Percentiles rank a stretch among this genome's conserved stretches.
These are phyloP conservation scores for Talaromyces rugulosus DNA, from an alignment of 2,329 filamentous ascomycete species.

Conservation along the genomic window DNA sequence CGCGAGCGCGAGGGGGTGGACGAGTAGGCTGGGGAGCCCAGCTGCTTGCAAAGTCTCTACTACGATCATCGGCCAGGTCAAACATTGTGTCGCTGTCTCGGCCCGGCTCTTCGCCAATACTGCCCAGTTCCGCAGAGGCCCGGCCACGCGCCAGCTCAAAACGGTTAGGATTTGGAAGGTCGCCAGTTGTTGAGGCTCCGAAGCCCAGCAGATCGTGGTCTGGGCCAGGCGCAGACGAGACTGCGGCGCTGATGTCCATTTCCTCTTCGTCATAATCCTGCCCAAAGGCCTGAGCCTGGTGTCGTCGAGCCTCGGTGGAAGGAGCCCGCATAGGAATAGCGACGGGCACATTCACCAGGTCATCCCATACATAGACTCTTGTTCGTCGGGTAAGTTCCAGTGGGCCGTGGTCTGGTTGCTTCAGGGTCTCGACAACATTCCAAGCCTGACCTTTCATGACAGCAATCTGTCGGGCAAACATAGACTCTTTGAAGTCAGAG, in stretches of 20 bases:
- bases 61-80: slow-evolving; percentile 26
- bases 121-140: slow-evolving; percentile 32
- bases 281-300: slow-evolving; percentile 51
- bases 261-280: slow-evolving; percentile 63
- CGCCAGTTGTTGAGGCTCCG: slow-evolving; percentile 45
- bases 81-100: slow-evolving; percentile 30
- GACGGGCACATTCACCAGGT: slow-evolving; percentile 91
- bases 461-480: slow-evolving; percentile 97
- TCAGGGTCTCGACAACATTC: slow-evolving; percentile 98
- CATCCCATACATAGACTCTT: slow-evolving; percentile 96
- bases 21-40: slow-evolving; percentile 35
- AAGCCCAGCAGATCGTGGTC: slow-evolving; percentile 67
- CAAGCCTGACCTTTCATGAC: slow-evolving; percentile 99
- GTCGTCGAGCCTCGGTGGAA: slow-evolving; percentile 76
- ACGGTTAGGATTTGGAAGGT: slow-evolving; percentile 69
- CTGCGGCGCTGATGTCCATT: slow-evolving; percentile 80
- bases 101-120: slow-evolving; percentile 25
- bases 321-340: slow-evolving; percentile 84
- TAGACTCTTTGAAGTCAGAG: slow-evolving; percentile 93
- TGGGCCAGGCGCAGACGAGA: slow-evolving; percentile 52
- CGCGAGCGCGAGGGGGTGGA: slow-evolving; percentile 14
- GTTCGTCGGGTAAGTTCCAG: slow-evolving; percentile 86
- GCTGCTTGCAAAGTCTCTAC: slow-evolving; percentile 32
- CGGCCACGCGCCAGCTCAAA: slow-evolving; percentile 60
- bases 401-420: slow-evolving; percentile 85